Percentiles rank a stretch among this genome's conserved stretches.
Evolutionary conservation across 1,284 basidiomycete species (phyloP).

Genomic region (Trametes polyzona): DNA sequence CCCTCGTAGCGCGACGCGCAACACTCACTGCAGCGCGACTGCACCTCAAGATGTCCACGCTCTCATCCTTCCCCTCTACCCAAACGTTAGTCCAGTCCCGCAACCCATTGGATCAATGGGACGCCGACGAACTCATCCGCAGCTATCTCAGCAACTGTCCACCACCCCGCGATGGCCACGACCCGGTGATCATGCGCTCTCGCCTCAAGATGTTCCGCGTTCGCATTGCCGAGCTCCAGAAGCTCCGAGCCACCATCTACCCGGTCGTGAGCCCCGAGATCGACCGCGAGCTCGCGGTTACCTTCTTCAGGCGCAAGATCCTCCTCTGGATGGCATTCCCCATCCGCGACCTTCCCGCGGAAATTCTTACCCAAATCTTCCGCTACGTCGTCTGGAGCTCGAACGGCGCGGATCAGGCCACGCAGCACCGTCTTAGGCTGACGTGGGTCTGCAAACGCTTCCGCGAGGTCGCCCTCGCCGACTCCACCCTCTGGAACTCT

Average conservation of each 20-base stretch:
- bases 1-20: neutral
- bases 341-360: conserved; percentile 61
- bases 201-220: conserved; percentile 15
- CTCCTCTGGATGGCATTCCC: conserved; percentile 54
- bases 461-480: conserved; percentile 27
- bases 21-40: neutral
- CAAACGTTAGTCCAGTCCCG: neutral
- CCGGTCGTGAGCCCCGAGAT: conserved; percentile 7
- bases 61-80: neutral
- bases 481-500: conserved; percentile 30
- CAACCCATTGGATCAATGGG: conserved; percentile 1
- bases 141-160: conserved; percentile 1
- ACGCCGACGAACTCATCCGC: conserved; percentile 5
- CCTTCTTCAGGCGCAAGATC: conserved; percentile 32
- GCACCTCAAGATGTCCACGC: neutral
- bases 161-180: neutral
- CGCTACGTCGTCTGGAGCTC: conserved; percentile 55
- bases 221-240: conserved; percentile 30
- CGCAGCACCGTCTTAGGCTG: conserved; percentile 44
- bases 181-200: neutral
- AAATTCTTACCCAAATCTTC: conserved; percentile 67
- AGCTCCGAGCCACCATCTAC: conserved; percentile 14
- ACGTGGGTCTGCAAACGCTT: conserved; percentile 61
- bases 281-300: conserved; percentile 19
- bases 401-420: conserved; percentile 37